phyloP scores from a whole-genome alignment of 73 alveolate genomes.

The Paramecium primaurelia region DNA sequence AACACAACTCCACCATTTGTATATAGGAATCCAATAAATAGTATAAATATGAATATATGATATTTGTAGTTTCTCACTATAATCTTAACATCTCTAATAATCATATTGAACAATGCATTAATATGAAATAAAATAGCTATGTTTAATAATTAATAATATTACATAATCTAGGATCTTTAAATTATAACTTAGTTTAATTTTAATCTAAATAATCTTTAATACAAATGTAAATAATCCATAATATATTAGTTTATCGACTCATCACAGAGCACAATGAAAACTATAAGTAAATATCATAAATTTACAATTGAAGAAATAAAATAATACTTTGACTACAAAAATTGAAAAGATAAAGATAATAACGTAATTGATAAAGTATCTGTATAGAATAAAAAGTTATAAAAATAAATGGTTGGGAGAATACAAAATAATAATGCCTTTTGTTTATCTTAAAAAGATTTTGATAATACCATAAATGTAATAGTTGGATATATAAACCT shows the following conservation, averaged over 20 bases:
- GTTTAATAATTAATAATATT: not conserved
- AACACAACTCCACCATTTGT: constrained; percentile 51
- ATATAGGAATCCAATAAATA: not conserved
- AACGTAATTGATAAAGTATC: constrained; percentile 41
- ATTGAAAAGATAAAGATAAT: not conserved
- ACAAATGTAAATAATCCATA: constrained; percentile 61
- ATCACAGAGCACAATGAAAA: constrained; percentile 54
- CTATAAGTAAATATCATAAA: not conserved
- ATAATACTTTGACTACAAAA: not conserved
- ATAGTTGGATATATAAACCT: not conserved
- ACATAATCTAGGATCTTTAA: not conserved
- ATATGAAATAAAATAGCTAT: not conserved
- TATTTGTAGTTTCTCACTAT: not conserved
- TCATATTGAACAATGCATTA: not conserved
- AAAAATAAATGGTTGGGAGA: constrained; percentile 51
- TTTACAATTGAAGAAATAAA: constrained; percentile 48
- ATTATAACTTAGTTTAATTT: not conserved
- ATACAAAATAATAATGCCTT: not conserved
- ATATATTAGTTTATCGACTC: constrained; percentile 60
- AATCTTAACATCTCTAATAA: not conserved
- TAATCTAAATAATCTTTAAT: not conserved
- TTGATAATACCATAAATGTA: not conserved
- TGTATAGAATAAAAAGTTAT: constrained; percentile 57
- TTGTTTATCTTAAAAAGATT: not conserved
- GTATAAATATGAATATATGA: not conserved